Percentiles rank a stretch among this genome's conserved stretches.
These are phyloP conservation scores for Diaporthe destruens DNA, from an alignment of 2,329 filamentous ascomycete species.

Conservation along the genomic window DNA sequence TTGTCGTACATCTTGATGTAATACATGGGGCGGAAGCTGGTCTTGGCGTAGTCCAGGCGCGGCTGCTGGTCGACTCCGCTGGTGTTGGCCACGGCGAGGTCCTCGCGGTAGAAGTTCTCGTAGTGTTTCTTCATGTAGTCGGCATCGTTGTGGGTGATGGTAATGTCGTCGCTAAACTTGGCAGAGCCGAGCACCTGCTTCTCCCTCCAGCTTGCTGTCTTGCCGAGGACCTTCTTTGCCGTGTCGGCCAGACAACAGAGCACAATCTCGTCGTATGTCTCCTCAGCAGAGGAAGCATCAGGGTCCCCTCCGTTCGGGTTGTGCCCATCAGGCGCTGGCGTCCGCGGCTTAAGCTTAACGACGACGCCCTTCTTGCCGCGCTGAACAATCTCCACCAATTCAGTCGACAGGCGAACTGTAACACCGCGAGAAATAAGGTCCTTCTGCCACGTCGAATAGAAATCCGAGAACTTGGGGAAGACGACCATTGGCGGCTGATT, in stretches of 20 bases:
- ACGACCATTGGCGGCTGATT: slow-evolving; percentile 76
- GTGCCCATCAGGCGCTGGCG: slow-evolving; percentile 51
- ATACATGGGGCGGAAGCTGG: slow-evolving; percentile 19
- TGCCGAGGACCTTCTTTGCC: slow-evolving; percentile 62
- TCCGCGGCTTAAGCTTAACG: slow-evolving; percentile 59
- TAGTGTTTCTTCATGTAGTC: slow-evolving; percentile 77
- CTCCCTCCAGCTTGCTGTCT: slow-evolving; percentile 60
- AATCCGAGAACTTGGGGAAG: slow-evolving; percentile 71
- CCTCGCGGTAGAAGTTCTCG: slow-evolving; percentile 25
- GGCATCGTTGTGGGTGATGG: slow-evolving; percentile 75
- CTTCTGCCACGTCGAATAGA: slow-evolving; percentile 71
- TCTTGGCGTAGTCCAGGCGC: slow-evolving; percentile 10
- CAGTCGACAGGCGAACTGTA: slow-evolving; percentile 66
- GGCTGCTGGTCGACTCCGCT: slow-evolving; percentile 17
- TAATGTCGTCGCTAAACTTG: slow-evolving; percentile 77
- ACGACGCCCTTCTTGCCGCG: slow-evolving; percentile 65
- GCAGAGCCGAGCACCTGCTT: slow-evolving; percentile 20
- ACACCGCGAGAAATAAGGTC: slow-evolving; percentile 68
- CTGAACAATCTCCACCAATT: slow-evolving; percentile 65
- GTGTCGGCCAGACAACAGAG: slow-evolving; percentile 66
- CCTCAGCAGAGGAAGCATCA: slow-evolving; percentile 62
- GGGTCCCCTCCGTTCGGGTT: slow-evolving; percentile 58
- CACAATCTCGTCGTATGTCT: slow-evolving; percentile 75
- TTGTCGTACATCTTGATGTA: slow-evolving; percentile 27
- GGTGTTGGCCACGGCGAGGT: slow-evolving; percentile 4